phyloP scores from a whole-genome alignment of 345 rosid genomes.

The Erysimum cheiranthoides region DNA sequence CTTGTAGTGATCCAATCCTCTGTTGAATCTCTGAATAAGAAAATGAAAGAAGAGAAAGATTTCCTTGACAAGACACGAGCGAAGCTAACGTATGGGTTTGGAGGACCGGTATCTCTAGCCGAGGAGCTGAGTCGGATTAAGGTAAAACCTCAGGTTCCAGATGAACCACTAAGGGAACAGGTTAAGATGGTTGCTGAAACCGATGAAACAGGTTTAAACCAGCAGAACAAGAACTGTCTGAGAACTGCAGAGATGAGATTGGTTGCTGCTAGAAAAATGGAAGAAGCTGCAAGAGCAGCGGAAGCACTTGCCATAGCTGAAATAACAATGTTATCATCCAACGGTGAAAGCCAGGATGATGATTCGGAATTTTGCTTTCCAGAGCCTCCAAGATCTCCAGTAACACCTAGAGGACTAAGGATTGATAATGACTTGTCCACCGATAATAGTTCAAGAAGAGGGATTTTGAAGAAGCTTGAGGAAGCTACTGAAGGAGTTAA shows the following conservation, averaged over 20 bases:
- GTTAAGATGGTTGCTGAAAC: conserved; percentile 56
- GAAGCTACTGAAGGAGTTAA: conserved; percentile 85
- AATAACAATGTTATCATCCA: conserved; percentile 58
- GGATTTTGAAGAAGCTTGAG: conserved; percentile 68
- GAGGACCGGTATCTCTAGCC: conserved; percentile 57
- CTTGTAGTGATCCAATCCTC: conserved; percentile 83
- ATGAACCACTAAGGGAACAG: conserved; percentile 43
- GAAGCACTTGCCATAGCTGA: conserved; percentile 90
- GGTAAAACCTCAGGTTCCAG: conserved; percentile 42
- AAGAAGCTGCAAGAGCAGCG: conserved; percentile 96
- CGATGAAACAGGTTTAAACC: conserved; percentile 45
- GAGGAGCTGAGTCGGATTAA: conserved; percentile 61
- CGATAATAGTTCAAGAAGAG: conserved; percentile 46
- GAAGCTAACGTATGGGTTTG: conserved; percentile 68
- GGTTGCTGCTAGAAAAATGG: conserved; percentile 96
- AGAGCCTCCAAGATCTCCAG: conserved; percentile 64
- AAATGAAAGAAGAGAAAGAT: conserved; percentile 76
- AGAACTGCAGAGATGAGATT: conserved; percentile 85
- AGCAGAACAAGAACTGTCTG: conserved; percentile 50
- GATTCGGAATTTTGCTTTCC: conserved; percentile 59
- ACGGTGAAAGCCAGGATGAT: conserved; percentile 44
- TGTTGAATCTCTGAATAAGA: conserved; percentile 76
- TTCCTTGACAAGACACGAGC: conserved; percentile 67
- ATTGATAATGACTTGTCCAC: conserved; percentile 17
- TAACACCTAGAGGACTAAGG: conserved; percentile 43